Conservation (phyloP, 2,329 filamentous ascomycete genomes). For the Rosellinia necatrix region DNA sequence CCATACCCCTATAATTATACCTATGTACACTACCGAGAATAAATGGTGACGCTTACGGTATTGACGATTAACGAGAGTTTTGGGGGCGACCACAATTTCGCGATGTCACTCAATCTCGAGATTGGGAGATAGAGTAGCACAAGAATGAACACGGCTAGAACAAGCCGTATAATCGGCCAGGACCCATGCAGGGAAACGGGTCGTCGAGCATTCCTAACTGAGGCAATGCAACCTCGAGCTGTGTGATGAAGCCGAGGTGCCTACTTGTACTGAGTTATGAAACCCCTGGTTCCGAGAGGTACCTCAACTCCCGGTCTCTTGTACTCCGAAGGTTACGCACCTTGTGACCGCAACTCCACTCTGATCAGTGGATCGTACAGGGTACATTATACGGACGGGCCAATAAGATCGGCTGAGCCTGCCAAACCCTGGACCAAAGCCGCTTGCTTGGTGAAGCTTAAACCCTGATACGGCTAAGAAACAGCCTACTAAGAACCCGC, state of each 20-base stretch:
- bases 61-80: background rate
- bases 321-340: constrained; percentile 23
- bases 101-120: constrained; percentile 12
- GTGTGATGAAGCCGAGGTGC: constrained; percentile 6
- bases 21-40: too few species aligned
- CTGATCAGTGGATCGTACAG: constrained; percentile 18
- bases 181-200: background rate
- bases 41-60: background rate
- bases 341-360: constrained; percentile 32
- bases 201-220: background rate
- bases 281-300: constrained; percentile 12
- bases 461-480: constrained; percentile 21
- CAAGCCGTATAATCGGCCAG: constrained; percentile 5
- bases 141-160: background rate
- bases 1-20: too few species aligned
- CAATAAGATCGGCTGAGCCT: constrained; percentile 11
- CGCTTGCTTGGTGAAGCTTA: constrained; percentile 23
- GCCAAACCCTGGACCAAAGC: constrained; percentile 19
- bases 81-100: constrained; percentile 4
- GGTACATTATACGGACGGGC: background rate
- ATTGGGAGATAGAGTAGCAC: background rate
- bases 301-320: constrained; percentile 13
- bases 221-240: constrained; percentile 18
- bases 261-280: too few species aligned
- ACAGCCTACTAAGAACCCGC: constrained; percentile 4